Evolutionary conservation across 2,329 filamentous ascomycete species (phyloP).

Genomic region (Venturia pyrina): DNA sequence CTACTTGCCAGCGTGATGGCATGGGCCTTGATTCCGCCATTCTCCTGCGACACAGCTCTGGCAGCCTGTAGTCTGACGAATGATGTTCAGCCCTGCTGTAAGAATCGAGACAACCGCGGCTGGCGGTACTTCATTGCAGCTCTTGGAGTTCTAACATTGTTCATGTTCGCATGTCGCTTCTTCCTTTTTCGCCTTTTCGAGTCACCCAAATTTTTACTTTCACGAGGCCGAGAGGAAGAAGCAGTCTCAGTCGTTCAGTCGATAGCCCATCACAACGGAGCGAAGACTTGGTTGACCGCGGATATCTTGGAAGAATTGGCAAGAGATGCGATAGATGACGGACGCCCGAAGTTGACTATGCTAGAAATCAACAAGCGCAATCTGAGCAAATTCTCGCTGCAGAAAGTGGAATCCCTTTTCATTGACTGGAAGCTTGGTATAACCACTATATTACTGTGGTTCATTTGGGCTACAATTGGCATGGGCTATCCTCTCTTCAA

Average conservation of each 20-base stretch:
- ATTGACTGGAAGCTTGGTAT: slow-evolving; percentile 36
- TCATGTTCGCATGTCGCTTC: slow-evolving; percentile 71
- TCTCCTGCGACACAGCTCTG: slow-evolving; percentile 37
- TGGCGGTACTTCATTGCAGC: slow-evolving; percentile 68
- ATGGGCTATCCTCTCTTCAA: slow-evolving; percentile 80
- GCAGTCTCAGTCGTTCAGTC: slow-evolving; percentile 72
- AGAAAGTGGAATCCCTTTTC: slow-evolving; percentile 57
- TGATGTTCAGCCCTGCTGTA: slow-evolving; percentile 29
- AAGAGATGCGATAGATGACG: slow-evolving; percentile 30
- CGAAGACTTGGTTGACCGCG: slow-evolving; percentile 48
- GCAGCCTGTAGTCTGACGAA: slow-evolving; percentile 23
- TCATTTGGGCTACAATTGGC: slow-evolving; percentile 72
- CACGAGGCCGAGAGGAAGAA: slow-evolving; percentile 64
- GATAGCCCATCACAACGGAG: slow-evolving; percentile 60
- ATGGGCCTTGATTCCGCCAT: slow-evolving; percentile 66
- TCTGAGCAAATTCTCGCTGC: slow-evolving; percentile 55
- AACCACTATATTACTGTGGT: slow-evolving; percentile 53
- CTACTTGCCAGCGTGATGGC: slow-evolving; percentile 52
- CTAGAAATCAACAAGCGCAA: slow-evolving; percentile 47
- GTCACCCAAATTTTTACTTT: slow-evolving; percentile 75
- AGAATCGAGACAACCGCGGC: slow-evolving; percentile 50
- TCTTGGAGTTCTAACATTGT: slow-evolving; percentile 61
- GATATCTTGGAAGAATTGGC: slow-evolving; percentile 51
- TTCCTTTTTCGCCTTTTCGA: slow-evolving; percentile 75
- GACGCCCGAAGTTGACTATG: slow-evolving; percentile 30